Evolutionary conservation across 1,284 basidiomycete species (phyloP).

Genomic region (Apiotrichum veenhuisii): DNA sequence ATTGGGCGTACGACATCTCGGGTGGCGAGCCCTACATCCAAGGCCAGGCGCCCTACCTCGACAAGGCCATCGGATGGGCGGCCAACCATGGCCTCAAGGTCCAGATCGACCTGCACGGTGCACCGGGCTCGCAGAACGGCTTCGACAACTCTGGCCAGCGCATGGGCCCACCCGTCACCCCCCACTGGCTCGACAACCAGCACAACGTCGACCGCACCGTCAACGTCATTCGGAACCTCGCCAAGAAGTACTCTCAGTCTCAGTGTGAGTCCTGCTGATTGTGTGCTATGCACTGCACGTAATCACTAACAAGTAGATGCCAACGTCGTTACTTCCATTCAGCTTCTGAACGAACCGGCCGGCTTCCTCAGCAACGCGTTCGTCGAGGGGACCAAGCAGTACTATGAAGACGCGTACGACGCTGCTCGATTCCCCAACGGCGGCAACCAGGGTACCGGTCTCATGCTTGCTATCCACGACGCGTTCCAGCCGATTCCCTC

Average conservation of each 20-base stretch:
- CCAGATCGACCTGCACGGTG: conserved; percentile 65
- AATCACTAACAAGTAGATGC: conserved; percentile 44
- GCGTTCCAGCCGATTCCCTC: conserved; percentile 74
- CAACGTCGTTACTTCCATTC: conserved; percentile 59
- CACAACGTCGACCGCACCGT: conserved; percentile 62
- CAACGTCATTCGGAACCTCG: conserved; percentile 48
- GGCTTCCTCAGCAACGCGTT: conserved; percentile 62
- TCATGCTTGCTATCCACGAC: conserved; percentile 67
- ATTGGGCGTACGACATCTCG: conserved; percentile 83
- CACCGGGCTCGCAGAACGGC: conserved; percentile 72
- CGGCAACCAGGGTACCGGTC: conserved; percentile 31
- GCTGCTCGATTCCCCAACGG: conserved; percentile 63
- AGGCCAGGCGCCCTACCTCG: conserved; percentile 51
- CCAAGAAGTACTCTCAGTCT: conserved; percentile 9
- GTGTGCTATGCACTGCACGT: too few species aligned
- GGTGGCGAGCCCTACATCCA: conserved; percentile 65
- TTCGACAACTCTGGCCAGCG: conserved; percentile 79
- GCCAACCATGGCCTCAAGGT: conserved; percentile 69
- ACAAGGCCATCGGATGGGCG: conserved; percentile 72
- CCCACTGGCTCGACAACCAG: conserved; percentile 70
- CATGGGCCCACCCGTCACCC: conserved; percentile 57
- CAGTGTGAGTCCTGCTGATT: background rate
- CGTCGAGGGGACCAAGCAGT: conserved; percentile 61
- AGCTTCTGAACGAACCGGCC: conserved; percentile 65
- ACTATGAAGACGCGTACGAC: conserved; percentile 58